Percentiles rank a stretch among this genome's conserved stretches.
Conservation (phyloP, 768 basidiomycete genomes). For the Thelephora ganbajun region DNA sequence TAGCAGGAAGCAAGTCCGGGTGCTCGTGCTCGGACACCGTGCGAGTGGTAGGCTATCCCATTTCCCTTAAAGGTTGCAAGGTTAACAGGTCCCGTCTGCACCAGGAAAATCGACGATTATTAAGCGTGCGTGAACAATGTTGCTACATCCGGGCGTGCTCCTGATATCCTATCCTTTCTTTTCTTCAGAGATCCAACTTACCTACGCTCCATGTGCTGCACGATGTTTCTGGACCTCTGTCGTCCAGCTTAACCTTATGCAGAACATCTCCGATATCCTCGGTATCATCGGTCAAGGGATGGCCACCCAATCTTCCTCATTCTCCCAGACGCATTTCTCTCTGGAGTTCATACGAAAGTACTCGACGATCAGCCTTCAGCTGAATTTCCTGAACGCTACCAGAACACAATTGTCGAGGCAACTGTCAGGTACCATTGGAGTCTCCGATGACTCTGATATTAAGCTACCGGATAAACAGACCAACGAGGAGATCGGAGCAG, state of each 20-base stretch:
- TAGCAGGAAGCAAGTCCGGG: constrained; percentile 36
- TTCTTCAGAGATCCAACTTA: constrained; percentile 51
- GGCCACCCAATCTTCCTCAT: constrained; percentile 29
- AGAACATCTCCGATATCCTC: constrained; percentile 53
- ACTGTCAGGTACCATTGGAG: not conserved
- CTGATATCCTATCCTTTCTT: constrained; percentile 1
- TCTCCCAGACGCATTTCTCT: constrained; percentile 5
- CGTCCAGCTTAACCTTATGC: constrained; percentile 68
- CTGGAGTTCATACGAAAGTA: not conserved
- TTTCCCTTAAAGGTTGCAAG: too few relatives aligned
- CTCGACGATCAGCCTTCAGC: not conserved
- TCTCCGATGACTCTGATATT: not conserved
- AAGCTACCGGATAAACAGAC: not conserved
- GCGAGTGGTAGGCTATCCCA: constrained; percentile 35
- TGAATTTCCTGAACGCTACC: not conserved
- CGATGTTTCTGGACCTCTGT: constrained; percentile 66
- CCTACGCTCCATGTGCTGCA: constrained; percentile 62
- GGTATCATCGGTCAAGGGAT: constrained; percentile 25
- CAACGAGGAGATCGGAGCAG: not conserved
- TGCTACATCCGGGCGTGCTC: not conserved
- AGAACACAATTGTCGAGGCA: too few relatives aligned
- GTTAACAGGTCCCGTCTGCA: not conserved
- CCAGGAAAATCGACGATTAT: constrained; percentile 60
- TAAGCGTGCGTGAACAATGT: constrained; percentile 38
- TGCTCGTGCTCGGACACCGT: constrained; percentile 56